Percentiles rank a stretch among this genome's conserved stretches.
Conservation (phyloP, 768 basidiomycete genomes). For the Megacollybia marginata region DNA sequence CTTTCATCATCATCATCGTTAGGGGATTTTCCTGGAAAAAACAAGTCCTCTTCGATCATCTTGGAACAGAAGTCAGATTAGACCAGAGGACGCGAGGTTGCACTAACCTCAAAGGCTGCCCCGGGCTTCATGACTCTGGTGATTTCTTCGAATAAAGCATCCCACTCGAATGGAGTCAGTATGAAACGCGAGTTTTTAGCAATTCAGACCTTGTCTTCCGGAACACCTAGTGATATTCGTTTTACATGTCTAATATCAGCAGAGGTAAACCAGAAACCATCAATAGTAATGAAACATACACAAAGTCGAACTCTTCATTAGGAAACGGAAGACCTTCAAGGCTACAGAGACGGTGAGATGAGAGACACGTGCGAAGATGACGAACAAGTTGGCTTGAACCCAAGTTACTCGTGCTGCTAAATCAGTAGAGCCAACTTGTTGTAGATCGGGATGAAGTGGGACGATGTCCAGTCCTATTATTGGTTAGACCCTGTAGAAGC, state of each 20-base stretch:
- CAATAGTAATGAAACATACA: conserved; percentile 35
- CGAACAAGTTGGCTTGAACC: conserved; percentile 70
- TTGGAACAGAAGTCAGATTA: conserved; percentile 14
- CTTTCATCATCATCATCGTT: conserved; percentile 24
- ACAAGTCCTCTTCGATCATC: conserved; percentile 71
- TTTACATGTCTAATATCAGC: conserved; percentile 51
- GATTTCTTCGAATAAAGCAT: conserved; percentile 60
- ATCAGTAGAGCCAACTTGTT: conserved; percentile 47
- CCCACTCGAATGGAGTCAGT: conserved; percentile 42
- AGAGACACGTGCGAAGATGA: conserved; percentile 6
- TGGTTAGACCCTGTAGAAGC: not conserved
- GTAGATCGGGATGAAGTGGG: conserved; percentile 64
- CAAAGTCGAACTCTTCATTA: conserved; percentile 69
- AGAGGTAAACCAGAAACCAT: not conserved
- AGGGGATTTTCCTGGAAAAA: conserved; percentile 51
- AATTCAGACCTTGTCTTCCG: conserved; percentile 57
- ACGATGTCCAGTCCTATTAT: conserved; percentile 59
- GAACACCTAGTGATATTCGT: conserved; percentile 66
- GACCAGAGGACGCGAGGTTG: not conserved
- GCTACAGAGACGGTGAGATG: conserved; percentile 24
- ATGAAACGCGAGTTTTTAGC: not conserved
- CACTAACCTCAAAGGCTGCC: conserved; percentile 57
- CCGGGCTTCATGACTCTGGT: conserved; percentile 67
- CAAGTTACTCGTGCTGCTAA: conserved; percentile 58
- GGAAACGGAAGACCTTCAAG: conserved; percentile 65